Base-by-base conservation (phyloP, 108 stramenopile species). In the Pseudonitzschia delicatissima region DNA sequence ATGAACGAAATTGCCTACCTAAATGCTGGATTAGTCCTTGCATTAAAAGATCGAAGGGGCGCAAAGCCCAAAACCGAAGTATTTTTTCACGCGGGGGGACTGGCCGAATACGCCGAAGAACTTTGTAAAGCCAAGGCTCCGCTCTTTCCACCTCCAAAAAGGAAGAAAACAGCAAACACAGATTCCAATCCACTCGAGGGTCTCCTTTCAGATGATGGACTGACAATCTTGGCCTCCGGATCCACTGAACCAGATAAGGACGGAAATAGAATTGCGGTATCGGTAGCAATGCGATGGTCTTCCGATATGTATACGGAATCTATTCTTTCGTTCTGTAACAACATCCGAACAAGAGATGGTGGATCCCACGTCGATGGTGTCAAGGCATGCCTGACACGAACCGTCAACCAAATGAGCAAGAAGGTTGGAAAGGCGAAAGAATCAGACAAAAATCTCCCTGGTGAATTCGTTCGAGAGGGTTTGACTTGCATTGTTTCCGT, bases 301-400 rank as follows among this genome's bases (percentile, higher is more conserved):
- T 78, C 80, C 40, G 94, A 96, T 68, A 86, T 82, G 78, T 98
- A 95, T 76, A 88, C 79, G 21, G 97, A 98, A 74, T 74, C 79
- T 37, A 87, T 96, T 27, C 70, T 96, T 36, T 87, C 91, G 15
- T 97, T 96, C 69, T 92, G 90, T 50, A 97, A 97, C 77, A 96
- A 96, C 61, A 93, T 94, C 57, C 86, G 96, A 33, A 98, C 97
- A 29, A 77, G 77, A 2, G 97, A 98, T 71, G 97, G 97, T 28
- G 97, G 97, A 52, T 90, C 90, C 9, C 97, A 98, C 79, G 79
- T 96, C 32, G 97, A 98, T 45, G 96, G 92, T 21, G 77, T 98
- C 20, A 96, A 96, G 66, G 68, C 91, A 8, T 87, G 82, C 45
- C 59, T 98, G 35, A 96, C 97, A 5, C 77, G 95, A 34, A 82